These are phyloP conservation scores for Coccinonectria pachysandricola DNA, from an alignment of 2,329 filamentous ascomycete species.

Conservation along the genomic window DNA sequence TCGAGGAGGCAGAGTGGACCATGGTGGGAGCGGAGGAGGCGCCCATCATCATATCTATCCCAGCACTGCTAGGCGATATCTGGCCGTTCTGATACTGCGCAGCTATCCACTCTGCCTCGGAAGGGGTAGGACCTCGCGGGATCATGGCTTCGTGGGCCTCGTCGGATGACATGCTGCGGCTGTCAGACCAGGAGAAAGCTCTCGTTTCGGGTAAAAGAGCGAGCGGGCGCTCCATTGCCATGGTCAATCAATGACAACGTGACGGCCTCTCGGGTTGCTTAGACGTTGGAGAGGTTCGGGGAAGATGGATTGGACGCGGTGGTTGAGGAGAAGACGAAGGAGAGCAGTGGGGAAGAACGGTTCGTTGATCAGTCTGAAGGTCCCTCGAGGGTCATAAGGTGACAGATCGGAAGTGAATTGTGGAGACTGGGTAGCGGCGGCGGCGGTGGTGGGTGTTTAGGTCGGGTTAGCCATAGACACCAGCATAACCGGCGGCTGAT, in stretches of 20 bases:
- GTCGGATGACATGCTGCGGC: conserved; percentile 34
- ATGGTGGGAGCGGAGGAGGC: conserved; percentile 32
- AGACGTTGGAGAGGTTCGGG: conserved; percentile 1
- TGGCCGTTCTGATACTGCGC: conserved; percentile 33
- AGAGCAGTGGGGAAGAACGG: conserved; percentile 8
- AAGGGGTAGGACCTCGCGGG: conserved; percentile 24
- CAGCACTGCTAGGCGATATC: conserved; percentile 43
- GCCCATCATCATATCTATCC: conserved; percentile 32
- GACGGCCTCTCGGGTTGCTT: neutral
- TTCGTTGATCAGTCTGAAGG: conserved; percentile 10
- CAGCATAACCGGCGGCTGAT: conserved; percentile 21
- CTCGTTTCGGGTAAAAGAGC: conserved; percentile 31
- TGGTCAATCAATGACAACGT: conserved; percentile 15
- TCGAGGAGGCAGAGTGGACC: conserved; percentile 36
- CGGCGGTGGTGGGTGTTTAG: conserved; percentile 17
- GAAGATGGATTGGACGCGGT: conserved; percentile 5
- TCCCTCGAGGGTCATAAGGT: conserved; percentile 11
- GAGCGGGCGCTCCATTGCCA: conserved; percentile 37
- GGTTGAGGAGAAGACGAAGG: conserved; percentile 6
- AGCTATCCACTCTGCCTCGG: conserved; percentile 21
- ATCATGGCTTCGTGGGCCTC: conserved; percentile 22
- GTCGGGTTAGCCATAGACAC: conserved; percentile 17
- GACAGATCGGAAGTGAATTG: conserved; percentile 14
- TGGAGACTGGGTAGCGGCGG: conserved; percentile 18
- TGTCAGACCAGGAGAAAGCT: conserved; percentile 36